These are phyloP conservation scores for Blastobotrys capitulatus DNA, from an alignment of 1,139 yeast genomes.

Conservation along the genomic window DNA sequence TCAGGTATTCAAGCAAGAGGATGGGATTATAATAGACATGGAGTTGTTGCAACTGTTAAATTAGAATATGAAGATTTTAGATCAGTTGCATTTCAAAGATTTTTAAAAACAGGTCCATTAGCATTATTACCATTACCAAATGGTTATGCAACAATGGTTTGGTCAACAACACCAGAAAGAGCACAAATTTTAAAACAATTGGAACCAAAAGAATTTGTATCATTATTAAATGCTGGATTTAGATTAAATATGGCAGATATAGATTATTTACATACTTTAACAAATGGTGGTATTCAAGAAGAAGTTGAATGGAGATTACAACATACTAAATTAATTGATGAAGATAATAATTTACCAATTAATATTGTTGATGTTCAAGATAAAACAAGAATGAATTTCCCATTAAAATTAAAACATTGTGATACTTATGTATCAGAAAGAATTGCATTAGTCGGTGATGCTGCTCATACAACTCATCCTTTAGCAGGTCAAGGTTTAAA, in stretches of 20 bases:
- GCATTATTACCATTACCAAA: conserved; percentile 87
- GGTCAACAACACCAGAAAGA: conserved; percentile 82
- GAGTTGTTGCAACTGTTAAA: conserved; percentile 83
- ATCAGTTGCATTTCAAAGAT: conserved; percentile 86
- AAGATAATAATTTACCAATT: conserved; percentile 57
- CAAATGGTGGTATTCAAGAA: conserved; percentile 37
- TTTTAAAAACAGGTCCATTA: conserved; percentile 86
- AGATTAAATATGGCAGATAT: conserved; percentile 72
- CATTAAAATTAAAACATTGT: conserved; percentile 82
- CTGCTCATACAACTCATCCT: conserved; percentile 97
- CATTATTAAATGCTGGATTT: conserved; percentile 80
- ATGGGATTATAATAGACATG: conserved; percentile 85
- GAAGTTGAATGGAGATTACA: conserved; percentile 64
- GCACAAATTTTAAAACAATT: conserved; percentile 58
- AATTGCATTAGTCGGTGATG: conserved; percentile 92
- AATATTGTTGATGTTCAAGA: conserved; percentile 53
- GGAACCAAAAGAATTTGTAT: conserved; percentile 57
- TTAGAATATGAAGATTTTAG: conserved; percentile 67
- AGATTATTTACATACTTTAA: conserved; percentile 57
- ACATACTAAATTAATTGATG: conserved; percentile 38
- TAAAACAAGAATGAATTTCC: conserved; percentile 79
- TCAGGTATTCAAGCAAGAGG: conserved; percentile 84
- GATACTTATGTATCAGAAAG: conserved; percentile 81
- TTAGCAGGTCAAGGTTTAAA: conserved; percentile 97
- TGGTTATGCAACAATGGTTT: conserved; percentile 81